Base-by-base conservation (phyloP, 129 eudicot species). In the Flaveria brownii region DNA sequence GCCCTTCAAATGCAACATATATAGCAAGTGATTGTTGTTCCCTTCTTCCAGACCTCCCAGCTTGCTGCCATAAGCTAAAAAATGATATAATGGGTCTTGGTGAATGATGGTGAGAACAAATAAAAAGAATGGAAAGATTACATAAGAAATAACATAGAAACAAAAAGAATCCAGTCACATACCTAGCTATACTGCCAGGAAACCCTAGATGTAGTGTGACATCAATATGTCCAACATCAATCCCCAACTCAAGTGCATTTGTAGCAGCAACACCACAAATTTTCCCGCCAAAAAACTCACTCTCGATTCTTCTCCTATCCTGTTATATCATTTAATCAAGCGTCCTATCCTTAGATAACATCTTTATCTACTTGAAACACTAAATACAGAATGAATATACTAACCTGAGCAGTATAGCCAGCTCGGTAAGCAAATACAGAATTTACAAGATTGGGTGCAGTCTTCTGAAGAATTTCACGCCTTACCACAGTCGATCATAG, bases 141-240 rank as follows among this genome's bases (percentile, higher is more conserved):
- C 25, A 28, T 14, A 5, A 41, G 9, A 74, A 77, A 52, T 15
- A 17, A n/a, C 11, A 49, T 63, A 69, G 60, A 68, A 75, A 26
- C 28, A 69, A 33, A 77, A 9, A 30, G 50, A 18, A 39, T 9
- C 2, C 46, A 63, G 69, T 47, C 23, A 13, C 33, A 33, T 88
- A 94, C 98, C 98, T 94, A 56, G 98, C 91, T 77, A 94, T 85
- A 78, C 89, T 94, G 73, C 98, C 98, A 83, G 98, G 98, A 84
- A 94, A 94, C 1, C 98, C 97, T 42, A 94, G 92, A 86, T 94
- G 98, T 63, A 94, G 88, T 15, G 98, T 94, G 65, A 81, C 98
- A 84, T 94, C 98, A 57, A 94, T 91, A 45, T 94, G 92, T 33
- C 97, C 98, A 77, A 94, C 96, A 89, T 91, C 98, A 83, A 94